Base-by-base conservation (phyloP, 1,139 yeast genomes). In the Sugiyamaella pinicola region DNA sequence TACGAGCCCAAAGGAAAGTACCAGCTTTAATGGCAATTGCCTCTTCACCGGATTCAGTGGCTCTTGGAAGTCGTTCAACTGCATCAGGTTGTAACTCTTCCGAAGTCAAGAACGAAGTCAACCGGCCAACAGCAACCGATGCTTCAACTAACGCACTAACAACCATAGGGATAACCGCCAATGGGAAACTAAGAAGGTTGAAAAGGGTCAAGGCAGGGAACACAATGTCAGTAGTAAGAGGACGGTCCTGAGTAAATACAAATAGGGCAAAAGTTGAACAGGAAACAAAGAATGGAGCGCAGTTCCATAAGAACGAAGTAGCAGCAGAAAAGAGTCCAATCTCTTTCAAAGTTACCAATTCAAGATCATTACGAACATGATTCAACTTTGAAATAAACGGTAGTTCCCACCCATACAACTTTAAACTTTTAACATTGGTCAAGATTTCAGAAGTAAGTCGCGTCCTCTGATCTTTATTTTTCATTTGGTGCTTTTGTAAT, bases 161-260 rank as follows among this genome's bases (percentile, higher is more conserved):
- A 17, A 93, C 95, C 82, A 84, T 88, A 44, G 99, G 99, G 58
- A 93, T 79, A 39, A 89, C 87, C n/a, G 96, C 93, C 60, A 93
- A 78, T 49, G 99, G 99, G 81, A 95, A 93, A 2, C 86, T 79
- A 57, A 93, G 78, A 66, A 93, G 75, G 68, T 91, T 93, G 64
- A 71, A 70, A 60, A 93, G 77, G 1, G 97, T 80, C 60, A 93
- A 77, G 1, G 98, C 96, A 12, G 99, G 97, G 80, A 93, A 93
- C 9, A 93, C 97, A 62, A 91, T 78, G 63, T 93, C 98, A 10
- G 97, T 89, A 1, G 95, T 80, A 64, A 93, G 79, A 42, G 96
- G 89, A 54, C 69, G 76, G 54, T 81, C 79, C 61, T 84, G 82
- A 42, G 82, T 74, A 55, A 76, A 71, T 12, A 90, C 87, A 66